A percentile compares a stretch with the other conserved stretches of the same genome.
These are phyloP conservation scores for Lophiotrema nucula DNA, from an alignment of 495 filamentous ascomycete species.

Conservation along the genomic window DNA sequence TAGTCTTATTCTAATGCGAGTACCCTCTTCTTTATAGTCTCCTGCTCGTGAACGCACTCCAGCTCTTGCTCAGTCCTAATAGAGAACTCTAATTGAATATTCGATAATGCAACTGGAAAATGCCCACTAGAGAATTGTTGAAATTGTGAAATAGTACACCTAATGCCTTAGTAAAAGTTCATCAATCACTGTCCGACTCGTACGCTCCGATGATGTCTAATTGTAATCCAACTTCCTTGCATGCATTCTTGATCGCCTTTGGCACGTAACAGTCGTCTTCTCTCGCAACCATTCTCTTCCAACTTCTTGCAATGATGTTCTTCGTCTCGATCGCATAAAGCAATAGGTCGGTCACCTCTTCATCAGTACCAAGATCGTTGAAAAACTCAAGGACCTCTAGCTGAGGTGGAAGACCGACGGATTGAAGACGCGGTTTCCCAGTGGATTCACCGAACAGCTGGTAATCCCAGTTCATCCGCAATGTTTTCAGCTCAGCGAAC, in stretches of 20 bases:
- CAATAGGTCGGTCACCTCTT: conserved; percentile 8
- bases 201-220: neutral
- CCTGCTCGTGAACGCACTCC: no score
- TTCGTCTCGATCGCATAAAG: conserved; percentile 8
- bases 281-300: neutral
- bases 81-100: no score
- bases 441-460: conserved; percentile 13
- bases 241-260: conserved; percentile 6
- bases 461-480: conserved; percentile 13
- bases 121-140: no score
- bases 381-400: conserved; percentile 8
- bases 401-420: conserved; percentile 9
- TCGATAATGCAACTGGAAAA: no score
- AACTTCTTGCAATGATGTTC: neutral
- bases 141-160: no score
- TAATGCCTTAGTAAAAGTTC: no score
- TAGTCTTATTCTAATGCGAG: no score
- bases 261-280: conserved; percentile 6
- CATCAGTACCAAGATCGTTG: conserved; percentile 9
- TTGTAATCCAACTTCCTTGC: neutral
- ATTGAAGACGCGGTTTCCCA: conserved; percentile 2
- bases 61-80: no score
- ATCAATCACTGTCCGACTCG: neutral
- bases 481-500: neutral
- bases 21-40: no score